Percentiles rank a stretch among this genome's conserved stretches.
Evolutionary conservation across 169 alveolate species (phyloP).

Genomic region (Eimeria necatrix): DNA sequence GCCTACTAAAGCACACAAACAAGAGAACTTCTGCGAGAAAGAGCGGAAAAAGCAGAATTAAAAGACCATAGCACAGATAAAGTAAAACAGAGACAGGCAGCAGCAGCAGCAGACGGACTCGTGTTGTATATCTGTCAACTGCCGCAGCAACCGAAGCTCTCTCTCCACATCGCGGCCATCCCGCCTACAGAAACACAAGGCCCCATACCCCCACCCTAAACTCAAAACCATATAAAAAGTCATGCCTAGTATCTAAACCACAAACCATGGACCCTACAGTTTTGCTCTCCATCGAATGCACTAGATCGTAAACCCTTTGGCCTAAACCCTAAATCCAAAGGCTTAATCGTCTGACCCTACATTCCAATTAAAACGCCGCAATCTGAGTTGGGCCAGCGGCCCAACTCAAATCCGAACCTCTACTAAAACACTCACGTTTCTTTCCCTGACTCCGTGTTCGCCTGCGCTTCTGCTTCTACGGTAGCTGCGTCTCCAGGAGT

Average conservation of each 20-base stretch:
- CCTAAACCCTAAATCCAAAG: background rate
- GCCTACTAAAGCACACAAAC: background rate
- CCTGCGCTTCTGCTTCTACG: background rate
- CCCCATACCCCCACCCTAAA: background rate
- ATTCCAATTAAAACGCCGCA: too few relatives aligned
- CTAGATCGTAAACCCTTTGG: background rate
- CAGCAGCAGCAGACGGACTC: slow-evolving; percentile 34
- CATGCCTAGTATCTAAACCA: background rate
- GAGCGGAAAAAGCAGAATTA: background rate
- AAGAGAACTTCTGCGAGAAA: background rate
- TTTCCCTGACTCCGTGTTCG: background rate
- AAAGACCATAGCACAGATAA: background rate
- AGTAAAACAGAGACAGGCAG: background rate
- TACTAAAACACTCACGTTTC: background rate
- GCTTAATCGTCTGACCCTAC: background rate
- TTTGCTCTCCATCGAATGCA: background rate
- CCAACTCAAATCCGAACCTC: background rate
- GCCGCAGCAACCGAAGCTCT: slow-evolving; percentile 77
- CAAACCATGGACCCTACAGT: background rate
- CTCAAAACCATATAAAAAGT: background rate
- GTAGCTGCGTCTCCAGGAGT: background rate
- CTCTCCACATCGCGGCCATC: slow-evolving; percentile 55
- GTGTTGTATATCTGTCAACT: slow-evolving; percentile 75
- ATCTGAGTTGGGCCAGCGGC: too few relatives aligned
- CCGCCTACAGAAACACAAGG: background rate